Evolutionary conservation across 2,329 filamentous ascomycete species (phyloP).

Genomic region (Colletotrichum sidae): DNA sequence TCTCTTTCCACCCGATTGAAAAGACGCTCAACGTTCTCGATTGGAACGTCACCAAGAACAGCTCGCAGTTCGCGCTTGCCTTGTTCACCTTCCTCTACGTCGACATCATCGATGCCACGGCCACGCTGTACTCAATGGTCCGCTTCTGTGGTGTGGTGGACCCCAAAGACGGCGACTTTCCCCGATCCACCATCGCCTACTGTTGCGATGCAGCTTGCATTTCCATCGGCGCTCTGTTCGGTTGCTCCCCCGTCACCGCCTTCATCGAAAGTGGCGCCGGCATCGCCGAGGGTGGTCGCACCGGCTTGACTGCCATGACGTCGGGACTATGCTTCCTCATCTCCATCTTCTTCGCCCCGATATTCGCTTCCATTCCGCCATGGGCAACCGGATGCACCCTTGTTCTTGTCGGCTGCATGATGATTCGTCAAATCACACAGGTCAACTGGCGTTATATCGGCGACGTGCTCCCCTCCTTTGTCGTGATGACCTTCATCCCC

Average conservation of each 20-base stretch:
- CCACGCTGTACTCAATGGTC: slow-evolving; percentile 85
- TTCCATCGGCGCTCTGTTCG: slow-evolving; percentile 76
- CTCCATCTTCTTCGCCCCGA: slow-evolving; percentile 80
- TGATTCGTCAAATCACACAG: slow-evolving; percentile 79
- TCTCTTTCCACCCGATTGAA: slow-evolving; percentile 77
- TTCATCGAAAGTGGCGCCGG: slow-evolving; percentile 83
- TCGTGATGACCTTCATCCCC: slow-evolving; percentile 80
- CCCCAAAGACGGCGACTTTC: slow-evolving; percentile 80
- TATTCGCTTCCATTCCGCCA: slow-evolving; percentile 81
- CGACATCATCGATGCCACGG: slow-evolving; percentile 82
- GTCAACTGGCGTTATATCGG: slow-evolving; percentile 84
- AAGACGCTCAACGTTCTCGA: slow-evolving; percentile 72
- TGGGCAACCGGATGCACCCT: slow-evolving; percentile 83
- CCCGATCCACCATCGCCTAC: slow-evolving; percentile 84
- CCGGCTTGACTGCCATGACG: slow-evolving; percentile 77
- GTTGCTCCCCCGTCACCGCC: slow-evolving; percentile 77
- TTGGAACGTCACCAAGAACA: slow-evolving; percentile 69
- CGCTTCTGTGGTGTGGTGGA: slow-evolving; percentile 77
- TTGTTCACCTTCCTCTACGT: slow-evolving; percentile 85
- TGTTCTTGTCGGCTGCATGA: slow-evolving; percentile 79
- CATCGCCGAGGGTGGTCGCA: slow-evolving; percentile 80
- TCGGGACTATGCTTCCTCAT: slow-evolving; percentile 78
- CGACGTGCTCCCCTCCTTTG: slow-evolving; percentile 80
- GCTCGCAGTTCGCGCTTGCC: slow-evolving; percentile 74
- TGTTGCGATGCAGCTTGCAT: slow-evolving; percentile 78